Conservation (phyloP, 257 asterid genomes). For the Gentiana straminea region DNA sequence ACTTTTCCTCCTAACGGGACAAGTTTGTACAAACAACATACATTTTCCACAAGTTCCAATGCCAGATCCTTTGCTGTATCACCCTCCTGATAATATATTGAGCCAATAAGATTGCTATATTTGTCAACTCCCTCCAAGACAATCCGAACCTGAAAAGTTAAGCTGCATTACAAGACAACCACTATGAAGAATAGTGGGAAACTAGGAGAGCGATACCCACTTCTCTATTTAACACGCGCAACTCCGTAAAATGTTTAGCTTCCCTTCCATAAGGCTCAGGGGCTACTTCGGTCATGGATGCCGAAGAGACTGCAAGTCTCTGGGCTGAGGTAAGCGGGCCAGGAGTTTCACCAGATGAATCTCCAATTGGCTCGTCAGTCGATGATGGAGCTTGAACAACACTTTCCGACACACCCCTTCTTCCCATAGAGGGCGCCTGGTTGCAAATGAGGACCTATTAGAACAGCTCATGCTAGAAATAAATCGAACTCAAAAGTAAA, state of each 20-base stretch:
- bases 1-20: not conserved
- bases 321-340: slow-evolving; percentile 86
- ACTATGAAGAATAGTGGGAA: not conserved
- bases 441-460: not conserved
- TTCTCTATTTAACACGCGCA: slow-evolving; percentile 86
- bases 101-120: slow-evolving; percentile 76
- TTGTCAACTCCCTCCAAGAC: slow-evolving; percentile 96
- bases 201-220: slow-evolving; percentile 30
- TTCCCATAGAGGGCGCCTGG: slow-evolving; percentile 91
- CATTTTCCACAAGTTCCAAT: slow-evolving; percentile 82
- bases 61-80: slow-evolving; percentile 87
- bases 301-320: slow-evolving; percentile 65
- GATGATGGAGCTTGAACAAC: slow-evolving; percentile 27
- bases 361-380: slow-evolving; percentile 64
- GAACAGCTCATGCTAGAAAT: not conserved
- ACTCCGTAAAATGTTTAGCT: slow-evolving; percentile 94
- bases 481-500: not conserved
- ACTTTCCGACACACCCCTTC: slow-evolving; percentile 54
- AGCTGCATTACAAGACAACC: slow-evolving; percentile 2
- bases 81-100: slow-evolving; percentile 84
- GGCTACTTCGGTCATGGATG: slow-evolving; percentile 49
- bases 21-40: slow-evolving; percentile 17
- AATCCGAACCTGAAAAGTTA: slow-evolving; percentile 64
- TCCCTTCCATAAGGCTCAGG: slow-evolving; percentile 90
- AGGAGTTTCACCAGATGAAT: slow-evolving; percentile 40